phyloP scores from a whole-genome alignment of 352 stramenopile genomes.

The Phytophthora megakarya region DNA sequence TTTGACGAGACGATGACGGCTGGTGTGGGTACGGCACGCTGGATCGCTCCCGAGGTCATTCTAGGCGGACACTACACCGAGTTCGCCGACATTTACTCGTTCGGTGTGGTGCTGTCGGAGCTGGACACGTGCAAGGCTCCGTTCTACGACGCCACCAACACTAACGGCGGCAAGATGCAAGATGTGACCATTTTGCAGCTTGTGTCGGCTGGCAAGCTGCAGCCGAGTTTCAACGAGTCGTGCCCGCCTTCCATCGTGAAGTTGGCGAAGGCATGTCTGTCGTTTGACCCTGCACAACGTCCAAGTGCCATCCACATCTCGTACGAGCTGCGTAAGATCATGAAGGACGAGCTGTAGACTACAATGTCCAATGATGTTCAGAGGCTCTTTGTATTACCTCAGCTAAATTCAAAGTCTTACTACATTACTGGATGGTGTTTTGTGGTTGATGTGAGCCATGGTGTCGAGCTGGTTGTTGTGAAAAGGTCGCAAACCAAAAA shows the following conservation, averaged over 20 bases:
- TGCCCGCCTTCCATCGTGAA: conserved; percentile 63
- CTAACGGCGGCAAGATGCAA: conserved; percentile 64
- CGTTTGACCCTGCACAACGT: conserved; percentile 65
- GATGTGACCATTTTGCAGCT: conserved; percentile 67
- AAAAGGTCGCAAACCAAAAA: neutral
- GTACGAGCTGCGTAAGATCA: conserved; percentile 80
- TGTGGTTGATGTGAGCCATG: neutral
- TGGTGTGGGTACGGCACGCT: conserved; percentile 55
- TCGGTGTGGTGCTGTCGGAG: conserved; percentile 62
- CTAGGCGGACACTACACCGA: conserved; percentile 58
- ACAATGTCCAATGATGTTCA: conserved; percentile 16
- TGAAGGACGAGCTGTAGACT: conserved; percentile 67
- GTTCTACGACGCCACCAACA: conserved; percentile 67
- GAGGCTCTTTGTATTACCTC: conserved; percentile 37
- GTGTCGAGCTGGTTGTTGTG: neutral
- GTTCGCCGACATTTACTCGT: conserved; percentile 62
- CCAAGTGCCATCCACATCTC: conserved; percentile 79
- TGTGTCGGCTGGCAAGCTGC: conserved; percentile 69
- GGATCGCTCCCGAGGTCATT: conserved; percentile 64
- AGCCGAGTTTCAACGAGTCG: conserved; percentile 57
- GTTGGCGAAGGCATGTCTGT: conserved; percentile 63
- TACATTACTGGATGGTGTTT: conserved; percentile 12
- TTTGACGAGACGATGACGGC: conserved; percentile 71
- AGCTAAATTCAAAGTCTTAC: conserved; percentile 32
- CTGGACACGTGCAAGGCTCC: conserved; percentile 69